These are phyloP conservation scores for Macrolepiota albuminosa DNA, from an alignment of 768 basidiomycete species.

Conservation along the genomic window DNA sequence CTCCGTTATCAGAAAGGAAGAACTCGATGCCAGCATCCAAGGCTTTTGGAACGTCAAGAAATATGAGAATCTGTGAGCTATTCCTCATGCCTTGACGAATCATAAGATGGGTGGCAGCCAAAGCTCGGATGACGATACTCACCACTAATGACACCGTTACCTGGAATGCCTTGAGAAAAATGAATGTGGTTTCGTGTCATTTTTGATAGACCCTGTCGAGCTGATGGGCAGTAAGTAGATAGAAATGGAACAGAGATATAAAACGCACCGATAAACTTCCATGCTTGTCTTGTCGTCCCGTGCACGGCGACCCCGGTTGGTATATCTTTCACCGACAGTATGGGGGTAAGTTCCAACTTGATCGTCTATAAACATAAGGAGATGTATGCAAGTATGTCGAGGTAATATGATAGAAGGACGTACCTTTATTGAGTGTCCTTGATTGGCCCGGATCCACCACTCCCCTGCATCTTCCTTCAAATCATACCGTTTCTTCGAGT, in stretches of 20 bases:
- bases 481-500: constrained; percentile 65
- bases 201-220: constrained; percentile 64
- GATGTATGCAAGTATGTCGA: neutral
- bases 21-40: constrained; percentile 68
- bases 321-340: constrained; percentile 55
- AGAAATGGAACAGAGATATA: neutral
- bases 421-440: constrained; percentile 85
- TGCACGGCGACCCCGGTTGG: constrained; percentile 74
- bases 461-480: constrained; percentile 49
- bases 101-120: neutral
- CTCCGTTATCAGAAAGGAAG: constrained; percentile 80
- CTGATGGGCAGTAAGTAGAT: constrained; percentile 29
- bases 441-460: constrained; percentile 92
- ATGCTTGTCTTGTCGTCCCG: constrained; percentile 67
- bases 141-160: constrained; percentile 74
- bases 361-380: constrained; percentile 43
- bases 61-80: constrained; percentile 76
- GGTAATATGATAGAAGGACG: constrained; percentile 6
- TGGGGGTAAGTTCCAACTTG: constrained; percentile 59
- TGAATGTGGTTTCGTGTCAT: constrained; percentile 94
- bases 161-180: constrained; percentile 73
- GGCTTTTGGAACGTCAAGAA: constrained; percentile 69
- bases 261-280: constrained; percentile 62
- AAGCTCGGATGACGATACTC: constrained; percentile 16
- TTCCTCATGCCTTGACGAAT: constrained; percentile 67